Evolutionary conservation across 1,139 yeast species (phyloP).

Genomic region (Sugiyamaella novakii): DNA sequence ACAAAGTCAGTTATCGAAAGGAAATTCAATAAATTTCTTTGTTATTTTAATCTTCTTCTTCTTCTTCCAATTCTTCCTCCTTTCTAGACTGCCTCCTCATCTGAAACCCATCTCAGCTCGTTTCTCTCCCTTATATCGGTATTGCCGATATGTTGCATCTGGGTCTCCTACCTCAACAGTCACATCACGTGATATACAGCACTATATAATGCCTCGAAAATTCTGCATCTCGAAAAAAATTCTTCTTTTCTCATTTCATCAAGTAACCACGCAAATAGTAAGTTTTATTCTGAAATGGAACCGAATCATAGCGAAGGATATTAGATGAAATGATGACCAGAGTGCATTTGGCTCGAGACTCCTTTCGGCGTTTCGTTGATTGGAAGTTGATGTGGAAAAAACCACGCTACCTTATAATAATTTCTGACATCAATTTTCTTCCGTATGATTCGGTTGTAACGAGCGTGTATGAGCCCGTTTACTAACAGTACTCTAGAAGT

Average conservation of each 20-base stretch:
- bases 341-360: slow-evolving; percentile 98
- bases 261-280: slow-evolving; percentile 13
- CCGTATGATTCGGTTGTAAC: background rate
- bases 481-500: slow-evolving; percentile 5
- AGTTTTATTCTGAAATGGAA: background rate
- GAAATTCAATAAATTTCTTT: slow-evolving; percentile 12
- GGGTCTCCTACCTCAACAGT: too few relatives aligned
- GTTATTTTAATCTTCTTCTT: background rate
- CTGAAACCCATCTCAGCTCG: too few relatives aligned
- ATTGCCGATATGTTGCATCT: too few relatives aligned
- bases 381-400: slow-evolving; percentile 86
- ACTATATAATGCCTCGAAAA: background rate
- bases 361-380: slow-evolving; percentile 29
- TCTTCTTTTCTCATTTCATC: background rate
- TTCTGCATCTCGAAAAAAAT: background rate
- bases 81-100: too few relatives aligned
- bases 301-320: background rate
- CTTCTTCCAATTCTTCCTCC: background rate
- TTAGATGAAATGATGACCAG: slow-evolving; percentile 63
- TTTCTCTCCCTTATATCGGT: too few relatives aligned
- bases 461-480: background rate
- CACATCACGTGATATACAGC: too few relatives aligned
- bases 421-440: slow-evolving; percentile 37
- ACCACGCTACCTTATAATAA: slow-evolving; percentile 73
- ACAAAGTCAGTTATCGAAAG: slow-evolving; percentile 79